Conservation (phyloP, 108 stramenopile species). For the Conticribra guillardii region DNA sequence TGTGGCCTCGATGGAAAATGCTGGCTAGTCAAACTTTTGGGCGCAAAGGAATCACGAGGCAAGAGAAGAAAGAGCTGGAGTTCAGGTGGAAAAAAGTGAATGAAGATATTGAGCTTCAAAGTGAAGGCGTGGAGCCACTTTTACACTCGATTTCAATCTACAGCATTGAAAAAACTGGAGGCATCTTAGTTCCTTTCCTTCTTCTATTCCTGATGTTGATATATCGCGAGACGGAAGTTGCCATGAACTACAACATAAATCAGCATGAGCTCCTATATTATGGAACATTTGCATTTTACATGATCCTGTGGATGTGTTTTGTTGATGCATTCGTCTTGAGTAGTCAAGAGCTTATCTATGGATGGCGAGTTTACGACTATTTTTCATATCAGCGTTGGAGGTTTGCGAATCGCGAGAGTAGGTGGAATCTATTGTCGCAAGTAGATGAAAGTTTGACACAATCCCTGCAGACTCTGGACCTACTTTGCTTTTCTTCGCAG, state of each 20-base stretch:
- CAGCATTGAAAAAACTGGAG: constrained; percentile 56
- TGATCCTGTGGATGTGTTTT: constrained; percentile 59
- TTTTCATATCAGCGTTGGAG: constrained; percentile 84
- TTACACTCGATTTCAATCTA: constrained; percentile 68
- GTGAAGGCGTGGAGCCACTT: constrained; percentile 86
- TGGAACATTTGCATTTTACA: constrained; percentile 72
- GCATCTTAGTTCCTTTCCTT: constrained; percentile 65
- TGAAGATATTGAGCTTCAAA: constrained; percentile 80
- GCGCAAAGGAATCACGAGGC: constrained; percentile 61
- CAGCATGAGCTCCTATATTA: constrained; percentile 83
- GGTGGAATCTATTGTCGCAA: constrained; percentile 74
- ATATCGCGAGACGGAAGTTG: constrained; percentile 70
- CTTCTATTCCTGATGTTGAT: constrained; percentile 64
- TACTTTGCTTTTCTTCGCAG: constrained; percentile 83
- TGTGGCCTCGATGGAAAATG: constrained; percentile 82
- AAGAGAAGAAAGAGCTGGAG: constrained; percentile 78
- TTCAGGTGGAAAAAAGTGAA: constrained; percentile 73
- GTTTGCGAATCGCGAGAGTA: constrained; percentile 71
- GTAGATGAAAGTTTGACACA: constrained; percentile 78
- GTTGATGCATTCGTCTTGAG: constrained; percentile 84
- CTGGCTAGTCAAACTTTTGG: constrained; percentile 36
- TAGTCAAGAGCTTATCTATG: constrained; percentile 84
- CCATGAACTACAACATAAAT: constrained; percentile 69
- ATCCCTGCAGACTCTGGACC: constrained; percentile 77
- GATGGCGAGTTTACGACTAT: constrained; percentile 90